Conservation (phyloP, 305 asterid species). For the Fraxinus velutina region DNA sequence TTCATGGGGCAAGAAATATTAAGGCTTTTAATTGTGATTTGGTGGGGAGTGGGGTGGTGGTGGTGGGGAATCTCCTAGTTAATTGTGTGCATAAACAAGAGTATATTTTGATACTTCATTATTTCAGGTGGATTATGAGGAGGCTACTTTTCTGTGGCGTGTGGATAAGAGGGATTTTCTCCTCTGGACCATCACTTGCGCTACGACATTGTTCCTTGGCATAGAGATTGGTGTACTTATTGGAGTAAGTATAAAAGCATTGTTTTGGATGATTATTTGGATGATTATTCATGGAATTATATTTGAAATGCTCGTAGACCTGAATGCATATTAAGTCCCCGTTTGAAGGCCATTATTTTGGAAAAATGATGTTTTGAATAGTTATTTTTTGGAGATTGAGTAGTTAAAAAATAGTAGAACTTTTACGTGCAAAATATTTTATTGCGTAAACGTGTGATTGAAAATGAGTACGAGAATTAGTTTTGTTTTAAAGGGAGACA, state of each 20-base stretch:
- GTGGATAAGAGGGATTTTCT: conserved; percentile 92
- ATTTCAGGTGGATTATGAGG: conserved; percentile 95
- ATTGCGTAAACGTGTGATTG: no score
- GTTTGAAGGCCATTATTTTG: background rate
- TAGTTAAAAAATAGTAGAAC: background rate
- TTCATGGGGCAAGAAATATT: background rate
- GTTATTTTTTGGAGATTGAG: background rate
- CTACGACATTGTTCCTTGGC: conserved; percentile 80
- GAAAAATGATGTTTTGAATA: background rate
- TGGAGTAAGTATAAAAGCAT: conserved; percentile 59
- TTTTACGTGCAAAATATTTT: background rate
- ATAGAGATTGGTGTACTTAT: conserved; percentile 95
- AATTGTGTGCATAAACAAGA: background rate
- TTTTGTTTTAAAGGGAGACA: no score
- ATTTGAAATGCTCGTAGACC: background rate
- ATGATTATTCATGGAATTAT: conserved; percentile 15
- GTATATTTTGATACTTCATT: conserved; percentile 12
- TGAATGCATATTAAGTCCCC: background rate
- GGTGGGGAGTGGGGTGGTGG: background rate
- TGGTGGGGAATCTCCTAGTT: background rate
- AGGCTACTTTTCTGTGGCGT: conserved; percentile 86
- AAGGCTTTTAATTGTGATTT: background rate
- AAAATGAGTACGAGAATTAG: no score
- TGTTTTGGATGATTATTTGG: conserved; percentile 2
- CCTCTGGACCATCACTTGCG: conserved; percentile 84